A percentile compares a stretch with the other conserved stretches of the same genome.
phyloP scores from a whole-genome alignment of 805 yeast species.

The Lachancea quebecensis region DNA sequence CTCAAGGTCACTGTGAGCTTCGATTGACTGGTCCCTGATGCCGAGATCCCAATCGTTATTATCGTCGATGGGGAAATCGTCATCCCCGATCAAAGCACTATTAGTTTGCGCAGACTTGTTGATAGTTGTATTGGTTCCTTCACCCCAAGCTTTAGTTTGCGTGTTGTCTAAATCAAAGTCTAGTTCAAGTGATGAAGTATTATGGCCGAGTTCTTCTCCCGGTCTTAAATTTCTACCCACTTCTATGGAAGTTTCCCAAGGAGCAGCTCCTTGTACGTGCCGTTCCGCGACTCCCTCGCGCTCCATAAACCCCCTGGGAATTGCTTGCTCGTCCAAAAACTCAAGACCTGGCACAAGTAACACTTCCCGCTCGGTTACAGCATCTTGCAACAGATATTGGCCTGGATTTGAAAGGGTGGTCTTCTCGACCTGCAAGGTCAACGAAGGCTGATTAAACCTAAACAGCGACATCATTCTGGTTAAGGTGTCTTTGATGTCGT shows the following conservation, averaged over 20 bases:
- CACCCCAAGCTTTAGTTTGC: conserved; percentile 19
- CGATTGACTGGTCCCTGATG: conserved; percentile 14
- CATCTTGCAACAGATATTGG: conserved; percentile 61
- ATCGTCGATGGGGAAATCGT: conserved; percentile 16
- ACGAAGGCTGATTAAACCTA: conserved; percentile 40
- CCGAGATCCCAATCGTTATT: conserved; percentile 29
- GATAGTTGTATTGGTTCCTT: conserved; percentile 18
- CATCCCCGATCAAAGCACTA: conserved; percentile 5
- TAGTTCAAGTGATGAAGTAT: conserved; percentile 22
- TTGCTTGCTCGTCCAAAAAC: conserved; percentile 19
- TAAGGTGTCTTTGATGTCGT: conserved; percentile 75
- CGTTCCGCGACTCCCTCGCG: conserved; percentile 21
- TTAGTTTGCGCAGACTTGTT: conserved; percentile 1
- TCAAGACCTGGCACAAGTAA: conserved; percentile 55
- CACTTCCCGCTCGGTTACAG: conserved; percentile 71
- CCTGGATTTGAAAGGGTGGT: conserved; percentile 49
- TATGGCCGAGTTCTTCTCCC: conserved; percentile 16
- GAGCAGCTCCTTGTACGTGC: conserved; percentile 29
- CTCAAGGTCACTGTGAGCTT: conserved; percentile 14
- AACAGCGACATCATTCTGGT: conserved; percentile 65
- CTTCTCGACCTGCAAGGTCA: conserved; percentile 50
- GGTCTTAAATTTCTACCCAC: conserved; percentile 26
- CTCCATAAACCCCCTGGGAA: conserved; percentile 12
- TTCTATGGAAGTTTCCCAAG: conserved; percentile 29
- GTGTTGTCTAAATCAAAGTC: conserved; percentile 31